Conservation (phyloP, 495 filamentous ascomycete genomes). For the Aspergillus heteromorphus region DNA sequence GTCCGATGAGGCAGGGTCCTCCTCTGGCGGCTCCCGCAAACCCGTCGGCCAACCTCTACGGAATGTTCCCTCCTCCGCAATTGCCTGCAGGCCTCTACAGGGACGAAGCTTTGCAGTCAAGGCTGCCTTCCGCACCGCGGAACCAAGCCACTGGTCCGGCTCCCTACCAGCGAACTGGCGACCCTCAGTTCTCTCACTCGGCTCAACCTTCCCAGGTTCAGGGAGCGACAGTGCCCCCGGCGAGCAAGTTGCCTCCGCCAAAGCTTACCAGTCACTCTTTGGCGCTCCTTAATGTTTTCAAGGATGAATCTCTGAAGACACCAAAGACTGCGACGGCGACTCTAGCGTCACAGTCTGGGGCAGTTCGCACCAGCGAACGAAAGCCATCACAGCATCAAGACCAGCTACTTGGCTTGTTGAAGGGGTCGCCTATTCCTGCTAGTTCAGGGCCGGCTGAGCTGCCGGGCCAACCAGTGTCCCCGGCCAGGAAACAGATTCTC, state of each 20-base stretch:
- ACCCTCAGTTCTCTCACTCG: slow-evolving; percentile 44
- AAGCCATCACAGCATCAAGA: slow-evolving; percentile 39
- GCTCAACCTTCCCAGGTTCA: slow-evolving; percentile 33
- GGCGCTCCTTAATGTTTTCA: slow-evolving; percentile 61
- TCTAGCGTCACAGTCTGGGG: slow-evolving; percentile 20
- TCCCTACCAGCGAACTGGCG: slow-evolving; percentile 50
- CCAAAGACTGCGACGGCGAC: slow-evolving; percentile 28
- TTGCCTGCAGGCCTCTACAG: slow-evolving; percentile 8
- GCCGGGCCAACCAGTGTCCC: slow-evolving; percentile 25
- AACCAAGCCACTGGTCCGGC: slow-evolving; percentile 26
- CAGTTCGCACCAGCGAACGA: slow-evolving; percentile 12
- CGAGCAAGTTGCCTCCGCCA: slow-evolving; percentile 53
- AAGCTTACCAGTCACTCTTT: slow-evolving; percentile 61
- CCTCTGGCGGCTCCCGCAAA: slow-evolving; percentile 10
- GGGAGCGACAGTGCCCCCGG: slow-evolving; percentile 47
- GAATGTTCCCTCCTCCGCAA: slow-evolving; percentile 11
- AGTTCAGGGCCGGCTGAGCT: slow-evolving; percentile 30
- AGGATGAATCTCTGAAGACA: slow-evolving; percentile 34
- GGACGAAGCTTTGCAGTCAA: slow-evolving; percentile 9
- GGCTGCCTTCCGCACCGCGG: slow-evolving; percentile 7
- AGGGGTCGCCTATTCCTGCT: slow-evolving; percentile 19
- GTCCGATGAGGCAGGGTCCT: slow-evolving; percentile 8
- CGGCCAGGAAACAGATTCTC: slow-evolving; percentile 30
- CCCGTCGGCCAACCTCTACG: slow-evolving; percentile 11
- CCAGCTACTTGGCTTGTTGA: slow-evolving; percentile 33